Evolutionary conservation across 441 rosid species (phyloP).

Genomic region (Aquilaria agallochum): DNA sequence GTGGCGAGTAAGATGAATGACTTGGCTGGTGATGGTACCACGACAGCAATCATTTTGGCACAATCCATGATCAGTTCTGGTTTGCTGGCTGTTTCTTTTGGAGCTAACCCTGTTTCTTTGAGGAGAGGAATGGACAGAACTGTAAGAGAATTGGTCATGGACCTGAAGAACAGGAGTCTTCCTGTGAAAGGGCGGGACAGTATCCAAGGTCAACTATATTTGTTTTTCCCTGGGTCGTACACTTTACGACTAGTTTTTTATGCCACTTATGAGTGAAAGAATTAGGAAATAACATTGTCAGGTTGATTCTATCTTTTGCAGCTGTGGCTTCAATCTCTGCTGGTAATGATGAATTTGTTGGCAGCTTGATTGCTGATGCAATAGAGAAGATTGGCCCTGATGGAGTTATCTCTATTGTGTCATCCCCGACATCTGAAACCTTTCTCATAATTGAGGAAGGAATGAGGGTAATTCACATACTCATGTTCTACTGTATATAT

Average conservation of each 20-base stretch:
- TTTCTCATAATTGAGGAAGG: conserved; percentile 83
- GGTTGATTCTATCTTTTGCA: conserved; percentile 26
- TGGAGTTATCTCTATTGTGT: conserved; percentile 78
- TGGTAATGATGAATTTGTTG: conserved; percentile 83
- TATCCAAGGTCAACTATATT: conserved; percentile 47
- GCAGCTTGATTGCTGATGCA: conserved; percentile 72
- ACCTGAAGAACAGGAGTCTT: conserved; percentile 53
- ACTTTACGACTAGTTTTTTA: conserved; percentile 4
- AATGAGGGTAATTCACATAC: conserved; percentile 57
- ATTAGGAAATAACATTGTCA: conserved; percentile 2
- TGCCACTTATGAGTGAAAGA: neutral
- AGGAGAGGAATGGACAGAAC: conserved; percentile 77
- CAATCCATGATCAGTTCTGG: conserved; percentile 79
- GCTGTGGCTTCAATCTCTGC: conserved; percentile 96
- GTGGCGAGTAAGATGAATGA: conserved; percentile 80
- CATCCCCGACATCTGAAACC: conserved; percentile 77
- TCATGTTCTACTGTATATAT: too few relatives aligned
- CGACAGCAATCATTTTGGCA: conserved; percentile 87
- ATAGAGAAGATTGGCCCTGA: conserved; percentile 80
- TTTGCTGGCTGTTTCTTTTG: conserved; percentile 66
- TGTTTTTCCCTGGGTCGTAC: too few relatives aligned
- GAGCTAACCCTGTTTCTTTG: conserved; percentile 80
- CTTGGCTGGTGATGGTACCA: conserved; percentile 91
- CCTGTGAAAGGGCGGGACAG: conserved; percentile 63
- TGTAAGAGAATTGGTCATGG: conserved; percentile 56